phyloP scores from a whole-genome alignment of 805 yeast species.

The Komagataella mondaviorum region DNA sequence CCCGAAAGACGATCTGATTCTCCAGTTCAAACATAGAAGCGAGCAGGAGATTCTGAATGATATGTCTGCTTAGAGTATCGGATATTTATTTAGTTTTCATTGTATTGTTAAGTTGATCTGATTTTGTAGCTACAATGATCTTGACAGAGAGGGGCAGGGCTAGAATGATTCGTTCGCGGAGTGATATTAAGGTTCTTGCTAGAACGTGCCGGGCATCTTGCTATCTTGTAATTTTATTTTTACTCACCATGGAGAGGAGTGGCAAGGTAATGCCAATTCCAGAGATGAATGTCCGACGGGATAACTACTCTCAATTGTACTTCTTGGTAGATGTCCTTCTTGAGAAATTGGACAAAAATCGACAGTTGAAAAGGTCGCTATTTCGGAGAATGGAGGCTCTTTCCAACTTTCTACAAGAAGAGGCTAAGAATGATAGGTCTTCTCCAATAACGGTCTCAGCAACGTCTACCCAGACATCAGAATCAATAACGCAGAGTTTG shows the following conservation, averaged over 20 bases:
- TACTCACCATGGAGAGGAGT: not conserved
- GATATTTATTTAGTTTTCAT: not conserved
- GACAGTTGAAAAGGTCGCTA: conserved; percentile 2
- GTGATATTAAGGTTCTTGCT: not conserved
- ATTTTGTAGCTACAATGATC: not conserved
- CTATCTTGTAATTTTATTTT: not conserved
- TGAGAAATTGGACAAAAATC: conserved; percentile 1
- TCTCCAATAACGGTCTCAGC: not conserved
- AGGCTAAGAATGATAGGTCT: not conserved
- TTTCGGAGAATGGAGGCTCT: conserved; percentile 2
- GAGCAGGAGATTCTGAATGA: not conserved
- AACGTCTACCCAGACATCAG: not conserved
- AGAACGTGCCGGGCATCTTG: not conserved
- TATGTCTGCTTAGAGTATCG: not conserved
- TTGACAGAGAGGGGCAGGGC: not conserved
- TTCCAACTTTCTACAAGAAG: not conserved
- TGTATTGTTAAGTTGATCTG: not conserved
- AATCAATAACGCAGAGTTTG: not conserved
- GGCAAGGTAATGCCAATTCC: not conserved
- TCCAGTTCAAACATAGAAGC: conserved; percentile 51
- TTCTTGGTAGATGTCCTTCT: conserved; percentile 3
- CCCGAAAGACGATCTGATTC: conserved; percentile 89
- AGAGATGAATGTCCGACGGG: conserved; percentile 2
- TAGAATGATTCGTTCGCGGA: not conserved
- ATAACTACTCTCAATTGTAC: conserved; percentile 3